Evolutionary conservation across 768 basidiomycete genomes (phyloP).

Genomic region (Infundibulicybe gibba): DNA sequence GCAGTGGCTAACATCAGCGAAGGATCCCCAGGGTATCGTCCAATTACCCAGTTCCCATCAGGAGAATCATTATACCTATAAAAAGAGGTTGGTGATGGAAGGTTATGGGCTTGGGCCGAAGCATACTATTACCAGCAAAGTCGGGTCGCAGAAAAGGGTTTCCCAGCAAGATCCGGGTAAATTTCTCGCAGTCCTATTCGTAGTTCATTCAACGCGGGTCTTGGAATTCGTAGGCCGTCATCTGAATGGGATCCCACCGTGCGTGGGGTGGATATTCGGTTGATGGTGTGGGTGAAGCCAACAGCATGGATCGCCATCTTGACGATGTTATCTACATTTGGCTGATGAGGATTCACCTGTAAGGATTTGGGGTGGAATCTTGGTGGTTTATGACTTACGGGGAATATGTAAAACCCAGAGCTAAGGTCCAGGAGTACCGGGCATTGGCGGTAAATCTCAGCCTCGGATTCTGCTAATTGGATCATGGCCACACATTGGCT

Average conservation of each 20-base stretch:
- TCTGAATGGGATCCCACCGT: slow-evolving; percentile 62
- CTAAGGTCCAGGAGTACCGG: slow-evolving; percentile 75
- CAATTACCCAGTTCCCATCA: slow-evolving; percentile 88
- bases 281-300: slow-evolving; percentile 58
- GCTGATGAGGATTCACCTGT: slow-evolving; percentile 35
- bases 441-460: slow-evolving; percentile 49
- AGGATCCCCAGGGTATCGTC: slow-evolving; percentile 53
- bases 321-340: slow-evolving; percentile 62
- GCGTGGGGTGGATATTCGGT: slow-evolving; percentile 68
- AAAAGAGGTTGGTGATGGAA: background rate
- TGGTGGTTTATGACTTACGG: slow-evolving; percentile 39
- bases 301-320: slow-evolving; percentile 77
- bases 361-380: background rate
- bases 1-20: slow-evolving; percentile 80
- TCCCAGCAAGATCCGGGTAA: slow-evolving; percentile 76
- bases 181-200: slow-evolving; percentile 49
- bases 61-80: slow-evolving; percentile 86
- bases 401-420: slow-evolving; percentile 81
- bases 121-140: slow-evolving; percentile 71
- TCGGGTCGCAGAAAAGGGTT: slow-evolving; percentile 68
- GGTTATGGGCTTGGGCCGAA: background rate
- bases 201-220: slow-evolving; percentile 42
- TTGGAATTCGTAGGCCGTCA: slow-evolving; percentile 65
- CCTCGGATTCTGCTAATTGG: slow-evolving; percentile 72
- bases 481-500: slow-evolving; percentile 82